phyloP scores from a whole-genome alignment of 2,329 filamentous ascomycete genomes.

The Cytospora schulzeri region DNA sequence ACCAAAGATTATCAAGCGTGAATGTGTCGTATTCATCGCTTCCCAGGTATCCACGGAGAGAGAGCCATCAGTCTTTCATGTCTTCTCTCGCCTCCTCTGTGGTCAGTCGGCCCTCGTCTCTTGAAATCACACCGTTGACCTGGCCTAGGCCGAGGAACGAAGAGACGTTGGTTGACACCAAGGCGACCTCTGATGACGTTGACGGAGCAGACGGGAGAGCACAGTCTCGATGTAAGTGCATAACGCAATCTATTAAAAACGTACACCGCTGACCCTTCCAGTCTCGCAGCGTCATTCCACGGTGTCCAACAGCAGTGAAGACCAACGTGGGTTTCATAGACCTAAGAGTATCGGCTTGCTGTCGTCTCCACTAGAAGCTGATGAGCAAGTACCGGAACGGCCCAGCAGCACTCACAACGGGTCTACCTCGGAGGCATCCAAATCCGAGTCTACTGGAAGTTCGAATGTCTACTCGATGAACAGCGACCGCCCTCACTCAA shows the following conservation, averaged over 20 bases:
- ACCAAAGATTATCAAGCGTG: constrained; percentile 1
- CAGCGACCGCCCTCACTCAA: constrained; percentile 41
- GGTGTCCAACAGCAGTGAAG: constrained; percentile 16
- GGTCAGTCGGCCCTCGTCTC: constrained; percentile 14
- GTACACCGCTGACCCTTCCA: constrained; percentile 1
- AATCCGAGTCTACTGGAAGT: constrained; percentile 42
- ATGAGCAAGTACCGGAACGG: constrained; percentile 40
- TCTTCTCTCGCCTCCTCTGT: constrained; percentile 24
- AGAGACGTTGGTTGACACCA: not conserved
- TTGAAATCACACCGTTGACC: constrained; percentile 21
- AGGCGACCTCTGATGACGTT: not conserved
- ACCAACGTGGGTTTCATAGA: constrained; percentile 31
- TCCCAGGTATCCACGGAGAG: constrained; percentile 1
- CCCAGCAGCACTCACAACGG: constrained; percentile 43
- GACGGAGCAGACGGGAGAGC: constrained; percentile 1
- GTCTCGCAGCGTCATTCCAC: constrained; percentile 13
- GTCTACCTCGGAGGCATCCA: constrained; percentile 47
- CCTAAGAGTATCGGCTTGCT: constrained; percentile 30
- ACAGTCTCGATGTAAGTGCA: constrained; percentile 11
- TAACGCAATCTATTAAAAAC: not conserved
- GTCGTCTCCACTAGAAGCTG: constrained; percentile 37
- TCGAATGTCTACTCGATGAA: constrained; percentile 40
- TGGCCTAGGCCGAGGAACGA: constrained; percentile 4
- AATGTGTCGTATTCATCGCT: constrained; percentile 3
- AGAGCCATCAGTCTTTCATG: constrained; percentile 17